Conservation (phyloP, 176 grass and related monocot genomes). For the Ananas comosus region DNA sequence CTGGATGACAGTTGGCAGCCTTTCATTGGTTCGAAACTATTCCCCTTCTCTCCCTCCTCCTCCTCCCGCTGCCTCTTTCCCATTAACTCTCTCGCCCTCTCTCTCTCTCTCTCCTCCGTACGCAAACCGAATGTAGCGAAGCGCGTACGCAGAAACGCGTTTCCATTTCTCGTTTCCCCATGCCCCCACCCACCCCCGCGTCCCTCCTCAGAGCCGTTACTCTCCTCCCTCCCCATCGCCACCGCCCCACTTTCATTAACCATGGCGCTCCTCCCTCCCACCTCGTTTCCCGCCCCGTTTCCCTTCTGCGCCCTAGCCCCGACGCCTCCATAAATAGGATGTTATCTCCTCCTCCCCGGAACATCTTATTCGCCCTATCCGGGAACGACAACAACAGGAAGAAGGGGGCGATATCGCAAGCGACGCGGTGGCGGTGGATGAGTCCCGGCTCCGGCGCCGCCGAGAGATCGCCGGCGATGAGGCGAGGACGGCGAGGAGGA, state of each 20-base stretch:
- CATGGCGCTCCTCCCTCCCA: not conserved
- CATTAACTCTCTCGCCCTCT: too few relatives aligned
- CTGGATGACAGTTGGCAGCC: too few relatives aligned
- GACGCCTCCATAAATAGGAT: conserved; percentile 33
- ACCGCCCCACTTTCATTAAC: not conserved
- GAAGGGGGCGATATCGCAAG: not conserved
- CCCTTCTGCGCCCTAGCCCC: conserved; percentile 20
- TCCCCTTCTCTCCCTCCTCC: too few relatives aligned
- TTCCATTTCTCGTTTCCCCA: not conserved
- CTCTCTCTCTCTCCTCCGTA: too few relatives aligned
- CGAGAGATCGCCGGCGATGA: not conserved
- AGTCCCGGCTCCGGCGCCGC: conserved; percentile 4
- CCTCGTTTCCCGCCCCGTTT: not conserved
- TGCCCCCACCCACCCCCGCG: conserved; percentile 20
- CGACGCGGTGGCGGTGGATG: conserved; percentile 2
- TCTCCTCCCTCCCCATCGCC: conserved; percentile 4
- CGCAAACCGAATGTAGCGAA: too few relatives aligned
- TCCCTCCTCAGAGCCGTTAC: conserved; percentile 15
- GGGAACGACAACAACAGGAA: not conserved
- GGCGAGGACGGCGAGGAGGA: not conserved
- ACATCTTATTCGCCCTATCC: conserved; percentile 2
- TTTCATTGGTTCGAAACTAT: too few relatives aligned
- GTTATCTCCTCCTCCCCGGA: conserved; percentile 25
- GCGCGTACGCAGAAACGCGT: too few relatives aligned
- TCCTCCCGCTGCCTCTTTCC: too few relatives aligned